Base-by-base conservation (phyloP, 31 red algal genomes). In the Porphyra umbilicalis region DNA sequence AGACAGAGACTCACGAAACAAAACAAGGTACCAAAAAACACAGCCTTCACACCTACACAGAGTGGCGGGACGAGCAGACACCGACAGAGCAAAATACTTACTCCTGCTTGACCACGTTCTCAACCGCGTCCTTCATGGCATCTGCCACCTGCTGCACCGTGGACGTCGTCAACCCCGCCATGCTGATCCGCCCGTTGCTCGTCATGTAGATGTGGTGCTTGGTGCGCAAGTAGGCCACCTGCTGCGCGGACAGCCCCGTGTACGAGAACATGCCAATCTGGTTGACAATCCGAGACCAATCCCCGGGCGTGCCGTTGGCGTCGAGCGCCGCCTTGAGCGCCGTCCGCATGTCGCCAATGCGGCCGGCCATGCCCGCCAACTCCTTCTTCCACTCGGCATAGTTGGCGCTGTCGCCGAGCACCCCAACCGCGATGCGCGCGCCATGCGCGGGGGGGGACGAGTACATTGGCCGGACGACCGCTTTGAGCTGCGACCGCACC, bases 261-360 rank as follows among this genome's bases (percentile, higher is more conserved):
- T 85, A 96, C 15, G 84, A 85, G 87, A 99, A 99, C 97, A 99
- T 99, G 36, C 97, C 97, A 88, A 93, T 95, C 39, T 95, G 93
- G 31, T 92, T 85, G 30, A 91, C 86, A 31, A 99, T 87, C 77
- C 91, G 94, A 33, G 86, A 75, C 97, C 97, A 99, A 57, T 92
- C 84, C 25, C 93, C 92, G n/a, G 91, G 85, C 32, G 90, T 85
- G 2, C 81, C 84, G 76, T 85, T 89, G 37, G 38, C 78, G 6
- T 77, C 46, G 46, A 99, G 89, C 34, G 82, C 86, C 36, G 86
- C 88, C 39, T 81, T 46, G 75, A 99, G 82, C 39, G 77, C 83
- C 10, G 33, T 44, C 31, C 97, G 82, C 97, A 99, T 96, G 16
- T 81, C 39, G n/a, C 67, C 35, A 83, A 99, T 99, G 42, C 97